Conservation (phyloP, 352 stramenopile species). For the Pythium apleroticum region DNA sequence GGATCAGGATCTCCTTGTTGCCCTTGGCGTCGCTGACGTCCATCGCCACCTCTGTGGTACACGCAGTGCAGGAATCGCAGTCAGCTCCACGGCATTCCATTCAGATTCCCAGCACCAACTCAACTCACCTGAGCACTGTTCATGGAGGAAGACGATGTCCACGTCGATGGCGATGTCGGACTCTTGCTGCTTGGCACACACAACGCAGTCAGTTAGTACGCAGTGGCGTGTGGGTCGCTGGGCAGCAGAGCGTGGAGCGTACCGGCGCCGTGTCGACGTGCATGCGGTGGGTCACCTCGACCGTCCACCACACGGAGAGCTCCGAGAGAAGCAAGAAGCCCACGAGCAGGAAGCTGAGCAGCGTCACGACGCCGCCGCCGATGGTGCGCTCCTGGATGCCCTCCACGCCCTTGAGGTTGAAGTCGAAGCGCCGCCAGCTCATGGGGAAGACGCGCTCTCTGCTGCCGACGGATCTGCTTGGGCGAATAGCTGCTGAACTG, state of each 20-base stretch:
- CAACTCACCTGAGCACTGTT: constrained; percentile 61
- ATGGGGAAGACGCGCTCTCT: constrained; percentile 22
- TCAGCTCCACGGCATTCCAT: no score
- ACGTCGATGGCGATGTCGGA: constrained; percentile 76
- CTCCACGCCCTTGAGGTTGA: constrained; percentile 88
- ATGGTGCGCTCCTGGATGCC: constrained; percentile 89
- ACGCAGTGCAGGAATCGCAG: background rate
- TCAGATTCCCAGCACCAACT: no score
- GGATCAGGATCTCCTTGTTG: constrained; percentile 80
- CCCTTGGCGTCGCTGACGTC: constrained; percentile 86
- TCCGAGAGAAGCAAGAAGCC: constrained; percentile 80
- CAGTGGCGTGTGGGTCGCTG: background rate
- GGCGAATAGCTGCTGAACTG: background rate
- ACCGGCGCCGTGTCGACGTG: constrained; percentile 84
- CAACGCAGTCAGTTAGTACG: background rate
- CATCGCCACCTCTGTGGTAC: constrained; percentile 70
- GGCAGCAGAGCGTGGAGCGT: constrained; percentile 22
- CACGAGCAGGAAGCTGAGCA: constrained; percentile 74
- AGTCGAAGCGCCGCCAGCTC: constrained; percentile 79
- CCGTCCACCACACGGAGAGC: constrained; percentile 83
- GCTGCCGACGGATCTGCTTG: background rate
- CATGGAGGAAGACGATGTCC: constrained; percentile 82
- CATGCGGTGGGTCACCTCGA: constrained; percentile 85
- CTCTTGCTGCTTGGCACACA: constrained; percentile 57
- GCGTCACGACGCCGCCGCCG: constrained; percentile 77